Conservation (phyloP, 441 rosid genomes). For the Theobroma grandiflorum region DNA sequence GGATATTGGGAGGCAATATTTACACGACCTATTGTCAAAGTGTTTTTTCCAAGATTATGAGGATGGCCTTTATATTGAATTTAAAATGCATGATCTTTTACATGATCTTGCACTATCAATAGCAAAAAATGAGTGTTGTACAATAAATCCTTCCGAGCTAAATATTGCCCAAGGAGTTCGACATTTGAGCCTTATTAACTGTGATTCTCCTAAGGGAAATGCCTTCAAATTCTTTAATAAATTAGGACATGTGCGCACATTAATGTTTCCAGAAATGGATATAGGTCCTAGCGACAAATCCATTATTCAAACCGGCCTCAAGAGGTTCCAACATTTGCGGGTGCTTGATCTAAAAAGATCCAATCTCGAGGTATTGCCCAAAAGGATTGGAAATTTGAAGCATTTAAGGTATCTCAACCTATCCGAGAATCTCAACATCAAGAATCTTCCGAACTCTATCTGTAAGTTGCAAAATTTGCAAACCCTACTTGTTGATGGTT, state of each 20-base stretch:
- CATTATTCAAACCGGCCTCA: not conserved
- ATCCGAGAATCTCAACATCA: not conserved
- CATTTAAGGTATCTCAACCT: slow-evolving; percentile 34
- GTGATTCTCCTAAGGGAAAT: not conserved
- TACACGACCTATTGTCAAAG: not conserved
- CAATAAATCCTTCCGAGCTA: not conserved
- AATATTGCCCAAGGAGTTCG: not conserved
- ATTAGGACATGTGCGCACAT: not conserved
- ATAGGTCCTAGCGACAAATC: not conserved
- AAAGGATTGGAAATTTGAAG: slow-evolving; percentile 23
- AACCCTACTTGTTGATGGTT: not conserved
- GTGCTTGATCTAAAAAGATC: not conserved
- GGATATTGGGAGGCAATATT: not conserved
- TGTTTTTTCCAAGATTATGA: slow-evolving; percentile 36
- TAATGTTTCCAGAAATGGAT: not conserved
- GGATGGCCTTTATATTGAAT: not conserved
- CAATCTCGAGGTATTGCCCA: not conserved
- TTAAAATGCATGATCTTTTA: slow-evolving; percentile 3
- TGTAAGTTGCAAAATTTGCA: slow-evolving; percentile 33
- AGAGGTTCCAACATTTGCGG: not conserved
- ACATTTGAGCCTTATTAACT: slow-evolving; percentile 21
- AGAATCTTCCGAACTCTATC: slow-evolving; percentile 31
- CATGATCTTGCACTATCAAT: slow-evolving; percentile 34
- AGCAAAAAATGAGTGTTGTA: not conserved
- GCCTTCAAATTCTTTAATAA: not conserved